Evolutionary conservation across 129 eudicot genomes (phyloP).

Genomic region (Oenanthe sinensis): DNA sequence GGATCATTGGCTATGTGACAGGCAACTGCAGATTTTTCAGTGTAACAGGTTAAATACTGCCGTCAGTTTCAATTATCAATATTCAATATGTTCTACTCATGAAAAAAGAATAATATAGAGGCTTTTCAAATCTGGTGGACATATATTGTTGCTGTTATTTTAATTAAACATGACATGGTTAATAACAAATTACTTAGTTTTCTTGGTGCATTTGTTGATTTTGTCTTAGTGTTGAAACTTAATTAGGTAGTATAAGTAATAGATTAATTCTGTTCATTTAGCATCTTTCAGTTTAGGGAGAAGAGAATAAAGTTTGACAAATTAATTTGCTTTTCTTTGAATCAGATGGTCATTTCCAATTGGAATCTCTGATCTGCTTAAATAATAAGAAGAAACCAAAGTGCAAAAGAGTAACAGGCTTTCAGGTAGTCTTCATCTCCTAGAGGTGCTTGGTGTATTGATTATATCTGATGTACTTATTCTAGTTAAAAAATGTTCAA

Average conservation of each 20-base stretch:
- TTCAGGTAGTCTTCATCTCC: constrained; percentile 48
- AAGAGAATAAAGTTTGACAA: constrained; percentile 6
- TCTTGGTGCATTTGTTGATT: not conserved
- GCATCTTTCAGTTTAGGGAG: not conserved
- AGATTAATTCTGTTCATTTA: not conserved
- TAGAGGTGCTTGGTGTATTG: not conserved
- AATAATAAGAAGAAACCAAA: constrained; percentile 70
- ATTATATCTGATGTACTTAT: not conserved
- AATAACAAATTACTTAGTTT: not conserved
- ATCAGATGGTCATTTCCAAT: constrained; percentile 56
- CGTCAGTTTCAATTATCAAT: not conserved
- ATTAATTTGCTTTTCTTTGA: constrained; percentile 14
- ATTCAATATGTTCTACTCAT: not conserved
- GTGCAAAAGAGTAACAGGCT: constrained; percentile 72
- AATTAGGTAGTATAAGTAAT: not conserved
- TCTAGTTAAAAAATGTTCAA: constrained; percentile 6
- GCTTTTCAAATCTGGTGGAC: not conserved
- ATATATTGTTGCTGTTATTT: not conserved
- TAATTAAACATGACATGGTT: not conserved
- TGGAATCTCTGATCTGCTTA: constrained; percentile 55
- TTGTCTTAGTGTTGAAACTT: not conserved
- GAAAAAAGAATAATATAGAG: not conserved
- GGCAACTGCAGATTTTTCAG: constrained; percentile 66
- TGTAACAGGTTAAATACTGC: constrained; percentile 40
- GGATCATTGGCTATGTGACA: constrained; percentile 57